A percentile compares a stretch with the other conserved stretches of the same genome.
Conservation (phyloP, 495 filamentous ascomycete species). For the Xylaria curta region DNA sequence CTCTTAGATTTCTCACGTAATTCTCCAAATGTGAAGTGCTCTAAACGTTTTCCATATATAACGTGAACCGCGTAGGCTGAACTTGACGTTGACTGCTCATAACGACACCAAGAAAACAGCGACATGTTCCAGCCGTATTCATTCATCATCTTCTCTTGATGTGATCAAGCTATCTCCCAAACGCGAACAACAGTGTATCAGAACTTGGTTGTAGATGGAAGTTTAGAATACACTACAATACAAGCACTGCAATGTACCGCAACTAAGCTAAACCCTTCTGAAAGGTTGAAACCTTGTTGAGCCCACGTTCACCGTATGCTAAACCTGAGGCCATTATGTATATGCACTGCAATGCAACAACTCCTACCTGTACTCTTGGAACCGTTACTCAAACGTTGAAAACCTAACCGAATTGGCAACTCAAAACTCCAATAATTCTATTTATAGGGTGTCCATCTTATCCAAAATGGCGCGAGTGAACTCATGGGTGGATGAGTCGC, state of each 20-base stretch:
- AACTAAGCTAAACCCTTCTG: background rate
- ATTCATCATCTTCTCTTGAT: background rate
- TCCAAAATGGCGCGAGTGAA: slow-evolving; percentile 92
- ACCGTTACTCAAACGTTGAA: background rate
- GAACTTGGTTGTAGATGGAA: slow-evolving; percentile 2
- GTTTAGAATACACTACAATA: slow-evolving; percentile 14
- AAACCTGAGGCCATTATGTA: slow-evolving; percentile 7
- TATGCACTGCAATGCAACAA: slow-evolving; percentile 7
- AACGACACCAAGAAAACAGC: background rate
- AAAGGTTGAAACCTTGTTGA: background rate
- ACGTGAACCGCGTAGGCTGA: background rate
- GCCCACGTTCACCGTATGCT: background rate
- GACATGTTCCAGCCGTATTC: background rate
- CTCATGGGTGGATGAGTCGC: slow-evolving; percentile 84
- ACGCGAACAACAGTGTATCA: background rate
- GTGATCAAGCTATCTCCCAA: background rate
- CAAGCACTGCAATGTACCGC: slow-evolving; percentile 15
- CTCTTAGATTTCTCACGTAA: background rate
- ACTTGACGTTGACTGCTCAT: background rate
- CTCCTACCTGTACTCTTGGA: slow-evolving; percentile 2
- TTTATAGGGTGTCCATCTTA: slow-evolving; percentile 77
- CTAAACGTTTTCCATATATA: background rate
- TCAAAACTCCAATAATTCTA: slow-evolving; percentile 9
- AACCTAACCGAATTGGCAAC: background rate
- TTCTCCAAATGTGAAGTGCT: background rate